Conservation (phyloP, 2,329 filamentous ascomycete genomes). For the Aspergillus texensis region DNA sequence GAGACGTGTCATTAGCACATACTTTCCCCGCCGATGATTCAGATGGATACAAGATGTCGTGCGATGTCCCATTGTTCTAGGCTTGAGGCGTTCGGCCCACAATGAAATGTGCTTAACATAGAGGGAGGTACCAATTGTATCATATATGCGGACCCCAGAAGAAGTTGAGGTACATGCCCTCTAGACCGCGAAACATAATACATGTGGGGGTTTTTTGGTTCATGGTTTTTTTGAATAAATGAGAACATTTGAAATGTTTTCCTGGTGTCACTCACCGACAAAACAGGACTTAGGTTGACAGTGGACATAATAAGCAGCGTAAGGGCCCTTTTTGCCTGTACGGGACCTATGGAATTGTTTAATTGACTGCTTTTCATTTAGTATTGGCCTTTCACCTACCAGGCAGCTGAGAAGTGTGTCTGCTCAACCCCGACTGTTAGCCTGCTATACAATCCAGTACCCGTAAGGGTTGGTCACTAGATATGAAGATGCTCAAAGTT, state of each 20-base stretch:
- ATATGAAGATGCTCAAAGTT: conserved; percentile 1
- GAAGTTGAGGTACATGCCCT: not conserved
- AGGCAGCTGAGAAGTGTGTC: conserved; percentile 82
- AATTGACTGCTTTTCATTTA: conserved; percentile 19
- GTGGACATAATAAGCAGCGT: conserved; percentile 87
- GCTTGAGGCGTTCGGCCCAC: not conserved
- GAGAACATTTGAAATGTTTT: conserved; percentile 2
- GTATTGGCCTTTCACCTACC: conserved; percentile 49
- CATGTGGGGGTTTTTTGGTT: not conserved
- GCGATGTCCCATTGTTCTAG: not conserved
- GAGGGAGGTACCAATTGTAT: not conserved
- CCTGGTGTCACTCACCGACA: conserved; percentile 59
- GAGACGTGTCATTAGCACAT: conserved; percentile 11
- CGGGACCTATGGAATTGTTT: conserved; percentile 61
- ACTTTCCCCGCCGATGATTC: not conserved
- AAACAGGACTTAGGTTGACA: conserved; percentile 72
- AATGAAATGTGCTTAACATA: not conserved
- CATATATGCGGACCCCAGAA: not conserved
- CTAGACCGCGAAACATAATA: not conserved
- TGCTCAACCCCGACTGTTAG: conserved; percentile 40
- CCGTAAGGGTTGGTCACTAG: conserved; percentile 6
- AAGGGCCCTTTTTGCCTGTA: conserved; percentile 82
- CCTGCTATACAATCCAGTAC: conserved; percentile 16
- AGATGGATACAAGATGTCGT: not conserved
- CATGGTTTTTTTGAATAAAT: not conserved